These are phyloP conservation scores for Fraxinus xanthoxyloides DNA, from an alignment of 305 asterid species.

Conservation along the genomic window DNA sequence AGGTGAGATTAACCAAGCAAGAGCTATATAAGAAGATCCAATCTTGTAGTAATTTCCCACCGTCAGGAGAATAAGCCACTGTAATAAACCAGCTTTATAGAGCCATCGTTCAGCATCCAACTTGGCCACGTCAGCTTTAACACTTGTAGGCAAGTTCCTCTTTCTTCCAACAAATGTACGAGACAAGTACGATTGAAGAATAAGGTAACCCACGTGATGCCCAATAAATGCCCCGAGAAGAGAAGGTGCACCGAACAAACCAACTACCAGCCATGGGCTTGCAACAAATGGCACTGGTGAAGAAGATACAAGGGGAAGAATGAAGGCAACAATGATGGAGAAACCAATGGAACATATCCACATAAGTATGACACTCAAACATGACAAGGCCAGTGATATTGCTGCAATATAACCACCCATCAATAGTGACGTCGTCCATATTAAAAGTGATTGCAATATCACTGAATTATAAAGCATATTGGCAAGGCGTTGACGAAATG, in stretches of 20 bases:
- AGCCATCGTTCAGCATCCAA: constrained; percentile 98
- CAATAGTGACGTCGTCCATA: constrained; percentile 66
- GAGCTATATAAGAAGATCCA: constrained; percentile 79
- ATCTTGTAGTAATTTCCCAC: constrained; percentile 69
- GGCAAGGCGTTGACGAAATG: constrained; percentile 69
- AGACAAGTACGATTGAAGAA: constrained; percentile 55
- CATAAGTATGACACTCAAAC: constrained; percentile 65
- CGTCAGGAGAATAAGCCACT: constrained; percentile 75
- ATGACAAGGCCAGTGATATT: constrained; percentile 56
- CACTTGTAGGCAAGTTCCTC: constrained; percentile 46
- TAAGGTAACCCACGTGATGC: constrained; percentile 68
- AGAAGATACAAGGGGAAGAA: constrained; percentile 65
- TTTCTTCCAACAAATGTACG: constrained; percentile 38
- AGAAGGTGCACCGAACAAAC: constrained; percentile 88
- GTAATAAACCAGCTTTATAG: constrained; percentile 75
- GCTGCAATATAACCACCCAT: constrained; percentile 81
- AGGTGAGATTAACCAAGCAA: constrained; percentile 82
- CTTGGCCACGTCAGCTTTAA: constrained; percentile 57
- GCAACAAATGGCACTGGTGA: constrained; percentile 78
- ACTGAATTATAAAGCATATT: constrained; percentile 77
- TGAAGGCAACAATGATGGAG: constrained; percentile 51
- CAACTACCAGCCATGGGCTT: constrained; percentile 73
- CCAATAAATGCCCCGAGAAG: constrained; percentile 87
- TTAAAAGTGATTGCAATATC: constrained; percentile 71
- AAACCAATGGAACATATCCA: constrained; percentile 71